Percentiles rank a stretch among this genome's conserved stretches.
Evolutionary conservation across 331 rosid genomes (phyloP).

Genomic region (Rhamnella rubrinervis): DNA sequence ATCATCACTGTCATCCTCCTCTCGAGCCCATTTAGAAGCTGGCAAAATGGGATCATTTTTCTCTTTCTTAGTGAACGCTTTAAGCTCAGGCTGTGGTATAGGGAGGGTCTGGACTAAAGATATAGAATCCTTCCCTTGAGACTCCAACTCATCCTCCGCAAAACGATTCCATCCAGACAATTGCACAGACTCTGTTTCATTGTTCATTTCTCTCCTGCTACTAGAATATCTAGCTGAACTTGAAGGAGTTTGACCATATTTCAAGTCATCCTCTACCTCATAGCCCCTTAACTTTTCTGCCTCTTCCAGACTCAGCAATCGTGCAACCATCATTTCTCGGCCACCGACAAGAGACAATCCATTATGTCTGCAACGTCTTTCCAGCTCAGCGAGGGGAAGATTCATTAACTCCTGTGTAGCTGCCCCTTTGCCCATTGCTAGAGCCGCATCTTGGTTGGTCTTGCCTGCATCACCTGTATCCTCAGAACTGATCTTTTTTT

Average conservation of each 20-base stretch:
- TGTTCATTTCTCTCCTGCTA: slow-evolving; percentile 51
- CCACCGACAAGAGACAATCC: slow-evolving; percentile 98
- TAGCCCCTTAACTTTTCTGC: slow-evolving; percentile 88
- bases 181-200: slow-evolving; percentile 64
- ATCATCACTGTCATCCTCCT: slow-evolving; percentile 93
- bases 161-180: slow-evolving; percentile 67
- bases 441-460: slow-evolving; percentile 82
- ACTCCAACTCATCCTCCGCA: slow-evolving; percentile 52
- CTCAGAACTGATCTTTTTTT: slow-evolving; percentile 60
- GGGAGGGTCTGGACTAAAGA: slow-evolving; percentile 61
- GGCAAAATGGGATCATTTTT: slow-evolving; percentile 83
- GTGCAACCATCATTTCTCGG: slow-evolving; percentile 94
- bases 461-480: slow-evolving; percentile 59
- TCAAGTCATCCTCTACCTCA: slow-evolving; percentile 85
- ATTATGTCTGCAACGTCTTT: slow-evolving; percentile 96
- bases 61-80: slow-evolving; percentile 66
- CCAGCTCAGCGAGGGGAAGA: slow-evolving; percentile 89
- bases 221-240: slow-evolving; percentile 66
- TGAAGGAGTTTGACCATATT: slow-evolving; percentile 62
- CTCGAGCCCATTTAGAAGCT: slow-evolving; percentile 97
- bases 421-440: slow-evolving; percentile 98
- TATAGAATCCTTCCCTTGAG: slow-evolving; percentile 50
- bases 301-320: slow-evolving; percentile 94
- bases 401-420: slow-evolving; percentile 81
- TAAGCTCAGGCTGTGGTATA: slow-evolving; percentile 71